Base-by-base conservation (phyloP, 257 asterid genomes). In the Solanum chiquidenum region DNA sequence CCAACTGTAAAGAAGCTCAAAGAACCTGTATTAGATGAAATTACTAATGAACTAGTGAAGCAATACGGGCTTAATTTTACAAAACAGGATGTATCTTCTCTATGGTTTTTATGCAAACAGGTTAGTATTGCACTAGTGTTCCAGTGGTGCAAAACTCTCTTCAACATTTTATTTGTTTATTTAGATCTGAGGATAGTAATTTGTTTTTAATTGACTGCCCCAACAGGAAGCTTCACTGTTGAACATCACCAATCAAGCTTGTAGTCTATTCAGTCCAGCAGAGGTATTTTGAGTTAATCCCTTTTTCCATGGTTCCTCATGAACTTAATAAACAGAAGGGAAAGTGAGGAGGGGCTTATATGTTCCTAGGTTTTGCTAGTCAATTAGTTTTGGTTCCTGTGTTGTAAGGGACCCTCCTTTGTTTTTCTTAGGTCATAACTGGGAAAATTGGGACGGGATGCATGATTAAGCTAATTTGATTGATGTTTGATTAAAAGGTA, bases 21-120 rank as follows among this genome's bases (percentile, higher is more conserved):
- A 92, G 96, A 93, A 85, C 99, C 99, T 38, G 64, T 93, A 83
- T 77, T 97, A 69, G 93, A 93, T 91, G 94, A 94, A 90, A 94
- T 97, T 87, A 87, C 94, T 55, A 92, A 87, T 73, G 93, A 88
- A 87, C 86, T 96, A 76, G 92, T 89, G 46, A 90, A 25, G 60
- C 98, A 95, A 21, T 94, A 93, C 94, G 98, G 97, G 88, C 92
- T 96, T 87, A 94, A 93, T 89, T 94, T 97, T 93, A 93, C 97
- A 29, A 86, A 77, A 64, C 86, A 74, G 85, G 99, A 97, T 91
- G 92, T 92, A 42, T 95, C 98, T 75, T 90, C 98, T 60, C 89
- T 97, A 77, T 97, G 99, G 99, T 94, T 91, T 90, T 92, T 97
- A 40, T 97, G 99, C 94, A 96, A 94, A 88, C 99, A 95, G 98